Base-by-base conservation (phyloP, 2,329 filamentous ascomycete genomes). In the Phyllosticta ampelicida region DNA sequence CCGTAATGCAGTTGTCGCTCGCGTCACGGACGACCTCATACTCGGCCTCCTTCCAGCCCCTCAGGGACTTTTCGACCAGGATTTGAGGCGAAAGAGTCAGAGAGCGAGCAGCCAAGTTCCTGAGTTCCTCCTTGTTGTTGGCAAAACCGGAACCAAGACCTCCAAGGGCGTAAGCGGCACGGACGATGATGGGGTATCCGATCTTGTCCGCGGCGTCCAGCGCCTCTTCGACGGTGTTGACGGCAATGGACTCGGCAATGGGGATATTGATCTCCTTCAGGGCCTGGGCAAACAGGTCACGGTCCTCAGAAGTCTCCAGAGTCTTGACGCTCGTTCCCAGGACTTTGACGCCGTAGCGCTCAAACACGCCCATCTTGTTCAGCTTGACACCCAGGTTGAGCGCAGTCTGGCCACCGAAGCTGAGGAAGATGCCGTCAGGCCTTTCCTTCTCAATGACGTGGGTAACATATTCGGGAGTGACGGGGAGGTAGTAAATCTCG, bases 21-120 rank as follows among this genome's bases (percentile, higher is more conserved):
- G 90, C 92, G 74, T 99, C 94, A 67, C 94, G 89, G 62, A 97
- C 94, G 60, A 97, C 94, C 75, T 97, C 94, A 70, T 97, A 99
- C 75, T 99, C 94, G 54, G 96, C 87, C 75, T 99, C 94, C 77
- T 99, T 99, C 94, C 94, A 99, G 73, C 94, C 94, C 80, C 96
- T 97, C 66, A 99, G 84, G 55, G 90, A 96, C 77, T 97, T 97
- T 80, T 99, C 94, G 60, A 99, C 91, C 71, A 99, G 76, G 68
- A 99, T 96, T 75, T 99, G 94, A 54, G 94, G 92, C 2, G 92
- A 92, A 36, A 97, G 83, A 51, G 91, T 95, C 60, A 99, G 81
- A 52, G 92, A 97, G 63, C 90, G 86, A 62, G 94, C 91, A 64
- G 91, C 87, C 81, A 99, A 82, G 75, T 97, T 90, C 71, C 89